These are phyloP conservation scores for Zasmidium cellare DNA, from an alignment of 2,329 filamentous ascomycete species.

Conservation along the genomic window DNA sequence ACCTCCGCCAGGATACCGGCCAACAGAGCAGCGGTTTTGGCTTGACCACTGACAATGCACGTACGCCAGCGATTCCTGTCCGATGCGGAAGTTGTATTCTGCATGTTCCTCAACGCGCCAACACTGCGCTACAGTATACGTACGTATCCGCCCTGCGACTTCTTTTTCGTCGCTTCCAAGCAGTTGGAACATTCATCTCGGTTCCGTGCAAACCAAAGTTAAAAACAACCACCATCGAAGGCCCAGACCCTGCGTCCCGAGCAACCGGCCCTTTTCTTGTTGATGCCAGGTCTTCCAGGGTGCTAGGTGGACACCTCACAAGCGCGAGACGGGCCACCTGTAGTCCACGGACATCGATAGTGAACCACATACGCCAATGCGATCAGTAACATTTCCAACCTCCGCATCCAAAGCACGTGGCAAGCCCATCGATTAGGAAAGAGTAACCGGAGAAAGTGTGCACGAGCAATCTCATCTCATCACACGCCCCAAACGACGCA, in stretches of 20 bases:
- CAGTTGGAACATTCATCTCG: not conserved
- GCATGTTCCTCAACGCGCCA: not conserved
- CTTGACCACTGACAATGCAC: not conserved
- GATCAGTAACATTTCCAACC: not conserved
- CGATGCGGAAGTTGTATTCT: not conserved
- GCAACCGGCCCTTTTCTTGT: not conserved
- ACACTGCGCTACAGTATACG: not conserved
- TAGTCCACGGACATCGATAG: not conserved
- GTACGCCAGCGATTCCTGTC: not conserved
- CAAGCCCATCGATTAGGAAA: not conserved
- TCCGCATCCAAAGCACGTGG: not conserved
- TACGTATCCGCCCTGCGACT: not conserved
- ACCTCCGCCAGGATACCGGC: not conserved
- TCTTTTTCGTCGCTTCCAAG: constrained; percentile 6
- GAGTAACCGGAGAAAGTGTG: not conserved
- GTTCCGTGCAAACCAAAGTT: not conserved
- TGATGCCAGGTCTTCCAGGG: not conserved
- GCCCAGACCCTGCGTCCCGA: not conserved
- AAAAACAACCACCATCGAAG: constrained; percentile 1
- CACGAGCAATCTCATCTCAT: not conserved
- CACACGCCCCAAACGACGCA: not conserved
- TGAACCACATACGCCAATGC: not conserved
- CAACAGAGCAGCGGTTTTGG: not conserved
- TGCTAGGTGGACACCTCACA: not conserved
- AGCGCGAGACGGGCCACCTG: not conserved